Evolutionary conservation across 208 protist species (phyloP).

Genomic region (Phytomonas francai): DNA sequence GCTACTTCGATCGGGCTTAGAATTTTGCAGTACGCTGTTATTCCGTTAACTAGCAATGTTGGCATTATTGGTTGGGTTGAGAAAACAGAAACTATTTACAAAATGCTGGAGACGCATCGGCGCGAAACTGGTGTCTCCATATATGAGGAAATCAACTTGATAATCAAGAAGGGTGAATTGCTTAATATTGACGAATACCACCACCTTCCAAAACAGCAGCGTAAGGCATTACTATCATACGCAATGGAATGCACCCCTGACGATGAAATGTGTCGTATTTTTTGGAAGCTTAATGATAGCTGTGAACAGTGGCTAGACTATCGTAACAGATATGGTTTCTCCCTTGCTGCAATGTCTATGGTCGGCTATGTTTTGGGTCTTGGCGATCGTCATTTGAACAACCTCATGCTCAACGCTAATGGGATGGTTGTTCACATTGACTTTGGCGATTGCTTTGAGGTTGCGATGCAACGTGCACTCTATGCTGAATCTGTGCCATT

Average conservation of each 20-base stretch:
- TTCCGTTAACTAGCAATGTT: conserved; percentile 98
- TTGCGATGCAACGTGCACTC: conserved; percentile 97
- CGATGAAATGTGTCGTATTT: conserved; percentile 92
- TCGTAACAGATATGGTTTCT: conserved; percentile 97
- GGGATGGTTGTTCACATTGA: conserved; percentile 99
- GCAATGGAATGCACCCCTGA: conserved; percentile 93
- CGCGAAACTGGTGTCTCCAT: conserved; percentile 64
- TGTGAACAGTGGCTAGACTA: conserved; percentile 98
- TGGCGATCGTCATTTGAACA: conserved; percentile 99
- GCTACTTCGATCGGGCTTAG: conserved; percentile 82
- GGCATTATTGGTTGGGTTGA: conserved; percentile 99
- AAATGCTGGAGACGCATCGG: conserved; percentile 80
- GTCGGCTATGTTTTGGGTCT: conserved; percentile 92
- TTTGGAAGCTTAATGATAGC: conserved; percentile 97
- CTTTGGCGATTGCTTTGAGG: conserved; percentile 99
- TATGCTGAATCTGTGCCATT: conserved; percentile 99
- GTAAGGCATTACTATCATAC: conserved; percentile 86
- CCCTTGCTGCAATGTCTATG: conserved; percentile 98
- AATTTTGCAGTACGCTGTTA: conserved; percentile 96
- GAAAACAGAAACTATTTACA: conserved; percentile 95
- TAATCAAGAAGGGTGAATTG: conserved; percentile 60
- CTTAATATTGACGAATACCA: conserved; percentile 83
- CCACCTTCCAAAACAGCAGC: conserved; percentile 58
- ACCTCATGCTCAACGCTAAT: conserved; percentile 98
- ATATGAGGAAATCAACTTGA: conserved; percentile 82